Evolutionary conservation across 371 early-diverging fungal species (phyloP), one percentile per base, ranked within the genome.

Genomic region (Umbelopsis sp.): DNA sequence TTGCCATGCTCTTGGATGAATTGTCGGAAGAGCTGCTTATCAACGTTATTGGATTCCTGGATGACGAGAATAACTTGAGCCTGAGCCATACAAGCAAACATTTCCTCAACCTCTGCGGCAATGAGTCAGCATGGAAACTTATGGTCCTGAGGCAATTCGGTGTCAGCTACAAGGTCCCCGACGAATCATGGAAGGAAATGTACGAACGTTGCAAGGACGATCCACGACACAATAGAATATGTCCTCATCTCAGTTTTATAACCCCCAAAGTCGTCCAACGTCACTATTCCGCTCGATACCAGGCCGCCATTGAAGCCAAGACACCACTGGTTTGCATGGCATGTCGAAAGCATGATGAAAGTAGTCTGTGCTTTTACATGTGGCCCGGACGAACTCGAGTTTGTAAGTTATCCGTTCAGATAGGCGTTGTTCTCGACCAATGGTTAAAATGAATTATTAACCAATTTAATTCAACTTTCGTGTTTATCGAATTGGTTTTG

Each of bases 121-220:
- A 72, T 44, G 83, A 83, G 51, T 72, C 73, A 1, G 72, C 79
- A 0, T 83, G 83, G 83, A 74, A 72, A 65, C 78, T 80, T 20
- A 76, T 72, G 69, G 70, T 83, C 4, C 69, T 66, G 41, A 80
- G 79, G 53, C 53, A 70, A 3, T 83, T 67, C 65, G 80, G 83
- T 4, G 76, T 83, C 32, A 74, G 72, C 6, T 83, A 83, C 64
- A 83, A 83, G 41, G 65, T 76, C 24, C 78, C 79, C 0, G 53
- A 76, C 0, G 76, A 80, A 20, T 67, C 66, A 0, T 83, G 83
- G 83, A 79, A 74, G 63, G 75, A 74, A 9, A 74, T 77, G 75
- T 83, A 79, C 45, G 65, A 51, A 10, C 70, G 74, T 2, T 80
- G 80, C 57, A 24, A 66, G 9, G 69, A 73, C 6, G 83, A 83